Conservation (phyloP, 306 rosid genomes). For the Prunus padus region DNA sequence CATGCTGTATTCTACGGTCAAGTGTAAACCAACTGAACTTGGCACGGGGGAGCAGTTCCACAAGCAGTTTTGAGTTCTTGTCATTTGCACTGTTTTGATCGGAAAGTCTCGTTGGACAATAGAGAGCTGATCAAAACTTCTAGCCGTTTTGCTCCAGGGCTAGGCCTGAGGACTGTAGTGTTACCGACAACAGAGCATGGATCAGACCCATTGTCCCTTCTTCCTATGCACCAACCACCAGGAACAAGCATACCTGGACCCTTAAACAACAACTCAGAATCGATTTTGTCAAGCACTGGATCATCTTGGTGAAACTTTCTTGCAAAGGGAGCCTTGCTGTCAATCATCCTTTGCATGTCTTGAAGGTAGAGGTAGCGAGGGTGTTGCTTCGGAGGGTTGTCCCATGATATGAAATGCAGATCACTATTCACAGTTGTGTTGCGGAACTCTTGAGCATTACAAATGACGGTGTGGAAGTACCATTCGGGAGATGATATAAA, state of each 20-base stretch:
- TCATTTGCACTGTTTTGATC: slow-evolving; percentile 84
- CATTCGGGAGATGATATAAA: slow-evolving; percentile 97
- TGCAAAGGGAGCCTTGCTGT: slow-evolving; percentile 91
- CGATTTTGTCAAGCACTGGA: slow-evolving; percentile 76
- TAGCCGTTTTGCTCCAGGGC: slow-evolving; percentile 73
- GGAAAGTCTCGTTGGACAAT: slow-evolving; percentile 65
- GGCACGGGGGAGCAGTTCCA: slow-evolving; percentile 31
- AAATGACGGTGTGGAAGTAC: slow-evolving; percentile 92
- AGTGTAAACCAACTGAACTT: slow-evolving; percentile 33
- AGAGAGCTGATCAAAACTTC: slow-evolving; percentile 68
- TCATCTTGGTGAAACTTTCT: slow-evolving; percentile 80
- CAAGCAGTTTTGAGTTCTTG: slow-evolving; percentile 21
- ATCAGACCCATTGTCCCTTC: slow-evolving; percentile 71
- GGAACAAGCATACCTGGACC: slow-evolving; percentile 73
- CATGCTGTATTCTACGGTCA: slow-evolving; percentile 39
- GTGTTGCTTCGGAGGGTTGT: slow-evolving; percentile 99
- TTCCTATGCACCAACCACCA: slow-evolving; percentile 98
- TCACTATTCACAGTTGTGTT: slow-evolving; percentile 95
- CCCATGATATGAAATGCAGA: slow-evolving; percentile 96
- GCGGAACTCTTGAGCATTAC: slow-evolving; percentile 88
- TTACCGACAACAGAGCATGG: slow-evolving; percentile 67
- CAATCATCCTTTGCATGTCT: slow-evolving; percentile 67
- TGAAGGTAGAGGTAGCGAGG: slow-evolving; percentile 77
- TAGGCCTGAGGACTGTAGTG: slow-evolving; percentile 65
- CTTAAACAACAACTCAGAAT: slow-evolving; percentile 59